Evolutionary conservation across 2,329 filamentous ascomycete genomes (phyloP), one percentile per base, ranked within the genome.

Genomic region (Pseudonectria foliicola): DNA sequence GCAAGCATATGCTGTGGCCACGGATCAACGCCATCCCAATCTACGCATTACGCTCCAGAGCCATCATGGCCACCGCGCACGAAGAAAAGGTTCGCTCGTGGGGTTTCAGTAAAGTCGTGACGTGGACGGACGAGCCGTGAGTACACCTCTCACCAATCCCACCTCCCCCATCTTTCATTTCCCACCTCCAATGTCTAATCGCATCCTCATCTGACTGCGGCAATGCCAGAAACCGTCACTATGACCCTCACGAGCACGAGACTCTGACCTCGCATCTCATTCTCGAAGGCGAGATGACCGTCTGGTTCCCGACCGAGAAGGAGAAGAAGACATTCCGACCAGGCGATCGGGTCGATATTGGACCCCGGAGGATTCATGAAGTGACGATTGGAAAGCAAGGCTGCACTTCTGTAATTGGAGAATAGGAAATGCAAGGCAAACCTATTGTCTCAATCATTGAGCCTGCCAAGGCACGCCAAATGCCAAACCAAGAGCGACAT

Each of bases 201-300:
- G 33, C 15, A 13, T 27, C 34, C 34, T 13, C 28, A 10, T 21
- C 16, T 34, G 14, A 15, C 25, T 16, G 27, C 29, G 39, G 31
- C 37, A 33, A 39, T 27, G 15, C 24, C 55, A 83, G 79, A 42
- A 79, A 83, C 54, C 68, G 74, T 18, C 66, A 86, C 57, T 86
- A 86, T 54, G 64, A 67, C 27, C 81, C 82, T 11, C 82, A 86
- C 53, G 71, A 69, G 11, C 82, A 87, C 53, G 48, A 59, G 14
- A 72, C 70, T 25, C 61, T 79, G 29, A 86, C 80, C 1, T 85
- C 81, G 1, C 82, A 87, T 59, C 65, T 86, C 30, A 78, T 87
- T 39, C 60, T 82, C 15, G 57, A 66, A 5, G 82, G 82, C 27
- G 65, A 75, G 37, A 57, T 87, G 50, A 85, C 77, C 7, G 74